Evolutionary conservation across 2,329 filamentous ascomycete genomes (phyloP).

Genomic region (Aspergillus cejpii): DNA sequence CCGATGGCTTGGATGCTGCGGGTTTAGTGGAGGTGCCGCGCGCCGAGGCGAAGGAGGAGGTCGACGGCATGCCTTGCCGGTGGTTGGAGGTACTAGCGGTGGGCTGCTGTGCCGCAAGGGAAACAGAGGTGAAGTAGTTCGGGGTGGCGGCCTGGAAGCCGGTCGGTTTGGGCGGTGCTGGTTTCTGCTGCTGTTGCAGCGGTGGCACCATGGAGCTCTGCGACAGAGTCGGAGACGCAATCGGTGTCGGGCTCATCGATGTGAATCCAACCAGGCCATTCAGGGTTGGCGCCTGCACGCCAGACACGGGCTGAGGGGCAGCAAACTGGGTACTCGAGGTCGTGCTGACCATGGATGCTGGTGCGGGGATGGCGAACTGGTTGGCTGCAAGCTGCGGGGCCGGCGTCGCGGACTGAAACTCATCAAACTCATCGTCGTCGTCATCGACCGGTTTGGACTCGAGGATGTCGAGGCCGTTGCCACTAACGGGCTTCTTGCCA

Average conservation of each 20-base stretch:
- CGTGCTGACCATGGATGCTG: conserved; percentile 45
- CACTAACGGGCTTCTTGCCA: conserved; percentile 39
- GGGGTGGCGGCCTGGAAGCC: conserved; percentile 72
- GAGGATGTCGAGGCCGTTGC: conserved; percentile 46
- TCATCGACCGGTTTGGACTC: conserved; percentile 53
- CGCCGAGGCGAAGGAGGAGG: conserved; percentile 34
- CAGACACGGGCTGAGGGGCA: conserved; percentile 77
- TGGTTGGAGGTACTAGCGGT: conserved; percentile 21
- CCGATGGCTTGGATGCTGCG: conserved; percentile 44
- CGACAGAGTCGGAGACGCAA: conserved; percentile 53
- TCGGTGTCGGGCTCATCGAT: conserved; percentile 69
- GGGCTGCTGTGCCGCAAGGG: conserved; percentile 32
- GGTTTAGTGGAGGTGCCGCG: conserved; percentile 47
- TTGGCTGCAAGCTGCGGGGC: conserved; percentile 34
- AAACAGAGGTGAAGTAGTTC: conserved; percentile 91
- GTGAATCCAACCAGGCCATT: conserved; percentile 72
- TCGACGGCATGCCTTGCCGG: conserved; percentile 31
- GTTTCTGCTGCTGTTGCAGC: conserved; percentile 35
- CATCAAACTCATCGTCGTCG: conserved; percentile 85
- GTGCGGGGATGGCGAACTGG: conserved; percentile 38
- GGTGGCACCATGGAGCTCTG: conserved; percentile 35
- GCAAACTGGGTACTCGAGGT: conserved; percentile 62
- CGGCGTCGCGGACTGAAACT: conserved; percentile 81
- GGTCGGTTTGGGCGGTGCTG: conserved; percentile 47
- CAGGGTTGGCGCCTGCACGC: conserved; percentile 70